A percentile compares a stretch with the other conserved stretches of the same genome.
Evolutionary conservation across 2,329 filamentous ascomycete species (phyloP).

Genomic region (Tolypocladium album): DNA sequence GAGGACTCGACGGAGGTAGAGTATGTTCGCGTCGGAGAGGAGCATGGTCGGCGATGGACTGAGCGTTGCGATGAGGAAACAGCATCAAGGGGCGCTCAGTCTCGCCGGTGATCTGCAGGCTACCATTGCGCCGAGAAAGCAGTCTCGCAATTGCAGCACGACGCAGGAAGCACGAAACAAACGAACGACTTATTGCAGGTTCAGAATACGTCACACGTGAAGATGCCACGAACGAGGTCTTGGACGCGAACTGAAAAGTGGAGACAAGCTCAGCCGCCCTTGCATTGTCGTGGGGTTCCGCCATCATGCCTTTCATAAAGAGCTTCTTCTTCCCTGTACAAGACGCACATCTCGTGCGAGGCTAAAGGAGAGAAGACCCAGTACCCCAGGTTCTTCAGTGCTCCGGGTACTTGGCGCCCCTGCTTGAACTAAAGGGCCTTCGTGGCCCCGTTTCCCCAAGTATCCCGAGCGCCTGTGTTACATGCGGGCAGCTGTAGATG

Average conservation of each 20-base stretch:
- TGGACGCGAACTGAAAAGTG: neutral
- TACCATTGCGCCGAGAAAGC: neutral
- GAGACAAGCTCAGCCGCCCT: neutral
- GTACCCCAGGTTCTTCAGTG: too few relatives aligned
- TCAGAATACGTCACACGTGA: neutral
- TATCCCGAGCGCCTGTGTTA: neutral
- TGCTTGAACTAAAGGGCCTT: neutral
- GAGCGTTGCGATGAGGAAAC: neutral
- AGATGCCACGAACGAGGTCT: neutral
- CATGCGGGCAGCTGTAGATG: neutral
- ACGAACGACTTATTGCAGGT: neutral
- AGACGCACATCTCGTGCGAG: neutral
- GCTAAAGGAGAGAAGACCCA: neutral
- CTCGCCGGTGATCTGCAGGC: neutral
- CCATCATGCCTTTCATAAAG: neutral
- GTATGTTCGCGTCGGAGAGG: conserved; percentile 16
- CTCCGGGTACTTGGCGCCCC: neutral
- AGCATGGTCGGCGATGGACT: conserved; percentile 11
- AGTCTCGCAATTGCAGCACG: neutral
- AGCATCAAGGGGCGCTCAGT: neutral
- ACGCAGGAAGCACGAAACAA: neutral
- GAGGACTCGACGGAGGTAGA: conserved; percentile 25
- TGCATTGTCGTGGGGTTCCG: neutral
- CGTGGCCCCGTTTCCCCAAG: neutral
- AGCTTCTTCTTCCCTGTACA: neutral